A percentile compares a stretch with the other conserved stretches of the same genome.
These are phyloP conservation scores for Cladorrhinum samala DNA, from an alignment of 495 filamentous ascomycete species.

Conservation along the genomic window DNA sequence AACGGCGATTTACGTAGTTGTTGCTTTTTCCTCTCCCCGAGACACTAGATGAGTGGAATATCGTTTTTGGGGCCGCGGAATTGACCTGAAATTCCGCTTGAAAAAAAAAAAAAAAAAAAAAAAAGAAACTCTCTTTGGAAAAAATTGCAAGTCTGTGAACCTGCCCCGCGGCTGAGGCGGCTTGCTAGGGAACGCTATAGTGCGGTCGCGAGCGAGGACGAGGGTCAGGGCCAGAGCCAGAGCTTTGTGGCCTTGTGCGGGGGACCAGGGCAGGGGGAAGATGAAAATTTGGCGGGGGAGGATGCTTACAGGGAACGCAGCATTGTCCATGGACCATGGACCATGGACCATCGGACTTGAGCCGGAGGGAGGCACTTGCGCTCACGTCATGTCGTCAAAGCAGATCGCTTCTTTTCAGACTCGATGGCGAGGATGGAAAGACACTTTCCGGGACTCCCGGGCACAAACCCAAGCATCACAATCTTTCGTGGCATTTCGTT, in stretches of 20 bases:
- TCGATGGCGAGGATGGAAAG: background rate
- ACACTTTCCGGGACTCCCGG: background rate
- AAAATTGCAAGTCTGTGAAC: background rate
- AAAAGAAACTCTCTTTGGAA: constrained; percentile 13
- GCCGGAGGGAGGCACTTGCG: constrained; percentile 9
- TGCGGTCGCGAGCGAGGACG: background rate
- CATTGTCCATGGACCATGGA: background rate
- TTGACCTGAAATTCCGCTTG: constrained; percentile 7
- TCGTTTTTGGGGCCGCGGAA: too few species aligned
- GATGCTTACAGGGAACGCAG: constrained; percentile 15
- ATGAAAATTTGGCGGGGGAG: constrained; percentile 16
- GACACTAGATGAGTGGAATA: too few species aligned
- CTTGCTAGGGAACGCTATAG: too few species aligned
- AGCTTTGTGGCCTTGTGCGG: background rate
- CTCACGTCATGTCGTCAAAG: constrained; percentile 10
- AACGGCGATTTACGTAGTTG: background rate
- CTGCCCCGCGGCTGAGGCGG: constrained; percentile 9
- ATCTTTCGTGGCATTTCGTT: background rate
- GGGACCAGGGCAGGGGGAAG: constrained; percentile 11
- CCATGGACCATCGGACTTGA: constrained; percentile 15
- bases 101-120: too few species aligned
- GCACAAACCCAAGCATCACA: background rate
- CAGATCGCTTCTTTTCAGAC: background rate
- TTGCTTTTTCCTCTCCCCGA: too few species aligned
- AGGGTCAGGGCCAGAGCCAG: background rate